These are phyloP conservation scores for Camellia japonica DNA, from an alignment of 148 eudicot species.

Conservation along the genomic window DNA sequence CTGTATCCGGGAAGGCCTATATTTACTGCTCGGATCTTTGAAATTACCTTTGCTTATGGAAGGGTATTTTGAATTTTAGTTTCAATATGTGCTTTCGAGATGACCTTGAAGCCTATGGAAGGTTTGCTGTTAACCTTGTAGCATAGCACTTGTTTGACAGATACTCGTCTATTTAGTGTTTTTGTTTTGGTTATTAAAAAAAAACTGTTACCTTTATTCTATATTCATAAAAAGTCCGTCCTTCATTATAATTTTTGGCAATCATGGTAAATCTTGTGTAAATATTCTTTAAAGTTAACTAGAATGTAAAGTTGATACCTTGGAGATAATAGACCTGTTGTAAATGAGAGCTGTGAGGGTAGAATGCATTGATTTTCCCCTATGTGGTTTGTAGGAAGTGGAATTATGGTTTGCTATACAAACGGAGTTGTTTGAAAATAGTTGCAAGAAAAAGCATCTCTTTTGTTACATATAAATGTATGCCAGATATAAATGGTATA, in stretches of 20 bases:
- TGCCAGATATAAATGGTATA: neutral
- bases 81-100: neutral
- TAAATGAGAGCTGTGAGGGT: slow-evolving; percentile 1
- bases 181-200: too few species aligned
- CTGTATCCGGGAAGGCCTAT: neutral
- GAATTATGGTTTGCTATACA: neutral
- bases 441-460: neutral
- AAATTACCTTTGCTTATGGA: neutral
- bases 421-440: neutral
- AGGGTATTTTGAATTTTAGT: neutral
- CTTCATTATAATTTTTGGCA: neutral
- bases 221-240: neutral
- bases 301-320: neutral
- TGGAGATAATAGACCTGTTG: neutral
- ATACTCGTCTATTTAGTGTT: neutral
- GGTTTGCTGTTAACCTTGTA: neutral
- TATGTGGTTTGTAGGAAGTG: neutral
- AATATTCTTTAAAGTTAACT: neutral
- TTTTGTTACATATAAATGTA: neutral
- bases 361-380: neutral
- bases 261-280: neutral
- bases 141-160: neutral
- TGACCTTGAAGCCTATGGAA: neutral
- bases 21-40: neutral
- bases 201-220: neutral